These are phyloP conservation scores for Marsdenia floribunda DNA, from an alignment of 257 asterid genomes.

Conservation along the genomic window DNA sequence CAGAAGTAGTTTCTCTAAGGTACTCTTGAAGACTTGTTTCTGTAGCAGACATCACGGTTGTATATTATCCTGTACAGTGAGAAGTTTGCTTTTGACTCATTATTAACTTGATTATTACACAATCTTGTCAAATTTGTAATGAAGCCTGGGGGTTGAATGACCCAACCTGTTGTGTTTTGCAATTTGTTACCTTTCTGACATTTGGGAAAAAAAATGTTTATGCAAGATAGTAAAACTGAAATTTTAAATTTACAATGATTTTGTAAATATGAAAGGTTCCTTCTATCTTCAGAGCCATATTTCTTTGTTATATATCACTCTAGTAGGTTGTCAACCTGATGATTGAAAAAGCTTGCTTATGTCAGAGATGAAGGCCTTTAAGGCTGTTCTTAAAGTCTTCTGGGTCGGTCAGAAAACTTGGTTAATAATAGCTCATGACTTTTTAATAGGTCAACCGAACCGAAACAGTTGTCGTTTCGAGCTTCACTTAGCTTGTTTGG, in stretches of 20 bases:
- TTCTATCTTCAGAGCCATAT: not conserved
- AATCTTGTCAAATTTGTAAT: constrained; percentile 17
- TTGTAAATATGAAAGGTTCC: not conserved
- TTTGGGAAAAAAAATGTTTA: not conserved
- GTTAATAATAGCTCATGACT: too few species aligned
- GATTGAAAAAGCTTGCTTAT: too few species aligned
- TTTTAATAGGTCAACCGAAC: too few species aligned
- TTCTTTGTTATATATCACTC: too few species aligned
- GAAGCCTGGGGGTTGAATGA: constrained; percentile 12
- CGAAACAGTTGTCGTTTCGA: too few species aligned
- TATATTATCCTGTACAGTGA: constrained; percentile 23
- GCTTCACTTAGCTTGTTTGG: too few species aligned
- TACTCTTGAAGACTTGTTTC: constrained; percentile 20
- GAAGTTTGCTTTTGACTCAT: constrained; percentile 17
- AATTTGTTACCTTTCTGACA: not conserved
- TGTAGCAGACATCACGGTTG: constrained; percentile 11
- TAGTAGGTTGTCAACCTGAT: too few species aligned
- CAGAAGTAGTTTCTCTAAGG: constrained; percentile 21
- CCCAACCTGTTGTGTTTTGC: not conserved
- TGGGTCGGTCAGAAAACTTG: too few species aligned
- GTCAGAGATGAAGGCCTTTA: too few species aligned
- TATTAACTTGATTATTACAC: constrained; percentile 16
- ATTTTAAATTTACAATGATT: not conserved
- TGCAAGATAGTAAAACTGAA: not conserved
- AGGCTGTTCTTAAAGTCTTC: too few species aligned